Base-by-base conservation (phyloP, 129 eudicot species). In the Ambrosia artemisiifolia region DNA sequence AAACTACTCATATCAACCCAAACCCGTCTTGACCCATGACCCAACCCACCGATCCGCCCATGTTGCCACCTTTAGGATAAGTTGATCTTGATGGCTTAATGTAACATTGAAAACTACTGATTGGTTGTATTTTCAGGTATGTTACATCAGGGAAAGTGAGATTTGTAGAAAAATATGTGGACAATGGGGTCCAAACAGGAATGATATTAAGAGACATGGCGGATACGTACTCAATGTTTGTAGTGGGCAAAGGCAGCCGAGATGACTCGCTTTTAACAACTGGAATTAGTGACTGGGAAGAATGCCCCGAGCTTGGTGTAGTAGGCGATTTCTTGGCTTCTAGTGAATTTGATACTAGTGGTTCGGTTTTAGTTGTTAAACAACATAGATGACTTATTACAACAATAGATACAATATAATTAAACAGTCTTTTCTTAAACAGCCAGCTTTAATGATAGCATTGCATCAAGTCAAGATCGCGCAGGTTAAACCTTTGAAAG, bases 271-370 rank as follows among this genome's bases (percentile, higher is more conserved):
- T 67, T 47, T 40, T 92, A 63, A 89, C 98, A 9, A 85, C 86
- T 2, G 98, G 96, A 44, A 82, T 92, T 73, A 92, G 98, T 46
- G 98, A 89, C 65, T 92, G 96, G 96, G 98, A 92, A 80, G 98
- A 92, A 71, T 92, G 98, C 61, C 90, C 91, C 0, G 98, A 92
- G 85, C 95, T 92, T 14, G 98, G 98, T 34, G 82, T 78, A 14
- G 90, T 89, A 18, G 98, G 92, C 17, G 98, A 92, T 78, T 81
- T 85, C 35, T 83, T 92, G 83, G 95, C 96, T 57, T 92, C 98
- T 65, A 75, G 92, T 18, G 98, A 92, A 14, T 92, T 87, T 46
- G 89, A 89, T 69, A 57, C 71, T 35, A 67, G 88, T 63, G 87
- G 94, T 67, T 92, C 96, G 2, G 95, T 92, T 71, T 24, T 24